phyloP scores from a whole-genome alignment of 2,329 filamentous ascomycete genomes.

The Trichocomaceae sp. region DNA sequence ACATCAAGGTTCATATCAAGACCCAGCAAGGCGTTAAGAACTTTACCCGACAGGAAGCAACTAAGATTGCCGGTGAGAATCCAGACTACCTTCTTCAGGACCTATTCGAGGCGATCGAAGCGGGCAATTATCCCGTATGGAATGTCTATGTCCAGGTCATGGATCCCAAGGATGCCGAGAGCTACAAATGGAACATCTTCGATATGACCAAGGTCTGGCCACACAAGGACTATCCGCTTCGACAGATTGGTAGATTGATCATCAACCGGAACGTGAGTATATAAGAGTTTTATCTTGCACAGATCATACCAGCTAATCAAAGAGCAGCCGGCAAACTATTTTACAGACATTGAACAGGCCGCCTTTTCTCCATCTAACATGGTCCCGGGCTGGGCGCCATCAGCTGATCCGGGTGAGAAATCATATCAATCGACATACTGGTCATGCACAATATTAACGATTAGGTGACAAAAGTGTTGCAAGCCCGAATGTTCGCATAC shows the following conservation, averaged over 20 bases:
- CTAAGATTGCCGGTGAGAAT: constrained; percentile 46
- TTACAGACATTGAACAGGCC: constrained; percentile 60
- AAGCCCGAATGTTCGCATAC: constrained; percentile 56
- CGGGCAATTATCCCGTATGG: constrained; percentile 54
- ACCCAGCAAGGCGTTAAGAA: constrained; percentile 42
- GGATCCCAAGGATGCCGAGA: constrained; percentile 46
- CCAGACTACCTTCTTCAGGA: constrained; percentile 56
- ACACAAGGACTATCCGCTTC: constrained; percentile 44
- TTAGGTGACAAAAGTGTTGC: constrained; percentile 40
- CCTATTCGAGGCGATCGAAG: constrained; percentile 54
- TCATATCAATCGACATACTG: neutral
- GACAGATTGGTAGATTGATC: constrained; percentile 45
- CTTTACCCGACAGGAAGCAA: constrained; percentile 49
- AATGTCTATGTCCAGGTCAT: constrained; percentile 51
- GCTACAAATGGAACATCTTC: constrained; percentile 46
- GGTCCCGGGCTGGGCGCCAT: constrained; percentile 57
- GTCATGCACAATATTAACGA: neutral
- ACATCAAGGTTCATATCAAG: constrained; percentile 52
- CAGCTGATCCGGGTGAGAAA: constrained; percentile 50
- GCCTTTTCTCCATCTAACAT: constrained; percentile 60
- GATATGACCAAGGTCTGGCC: constrained; percentile 54
- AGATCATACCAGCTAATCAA: neutral
- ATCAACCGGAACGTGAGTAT: constrained; percentile 44
- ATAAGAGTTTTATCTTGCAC: neutral
- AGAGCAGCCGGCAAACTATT: constrained; percentile 51